Percentiles rank a stretch among this genome's conserved stretches.
These are phyloP conservation scores for Hypoxylon lienhwacheense DNA, from an alignment of 495 filamentous ascomycete species.

Conservation along the genomic window DNA sequence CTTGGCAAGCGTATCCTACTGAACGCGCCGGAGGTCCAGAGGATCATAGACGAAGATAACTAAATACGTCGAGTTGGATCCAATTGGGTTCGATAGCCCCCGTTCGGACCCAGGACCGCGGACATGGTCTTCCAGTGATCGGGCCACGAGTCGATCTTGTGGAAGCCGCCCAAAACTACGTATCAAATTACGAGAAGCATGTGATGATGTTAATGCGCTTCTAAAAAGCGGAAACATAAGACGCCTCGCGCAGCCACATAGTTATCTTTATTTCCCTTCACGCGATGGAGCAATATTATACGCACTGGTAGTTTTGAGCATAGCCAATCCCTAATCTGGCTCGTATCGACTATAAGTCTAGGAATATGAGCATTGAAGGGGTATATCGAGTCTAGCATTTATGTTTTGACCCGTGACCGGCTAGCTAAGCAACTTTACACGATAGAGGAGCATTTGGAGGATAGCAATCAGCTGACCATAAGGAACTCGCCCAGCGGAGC, in stretches of 20 bases:
- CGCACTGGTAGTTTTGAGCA: too few relatives aligned
- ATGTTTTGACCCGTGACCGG: too few relatives aligned
- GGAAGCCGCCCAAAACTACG: background rate
- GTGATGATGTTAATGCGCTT: background rate
- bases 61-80: background rate
- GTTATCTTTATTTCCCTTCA: background rate
- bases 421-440: too few relatives aligned
- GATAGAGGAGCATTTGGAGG: too few relatives aligned
- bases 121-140: background rate
- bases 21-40: slow-evolving; percentile 60
- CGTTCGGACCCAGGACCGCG: background rate
- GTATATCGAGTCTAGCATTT: too few relatives aligned
- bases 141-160: background rate
- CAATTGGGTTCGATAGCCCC: background rate
- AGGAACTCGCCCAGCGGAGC: too few relatives aligned
- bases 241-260: background rate
- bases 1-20: slow-evolving; percentile 81
- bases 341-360: too few relatives aligned
- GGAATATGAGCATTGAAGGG: too few relatives aligned
- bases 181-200: background rate
- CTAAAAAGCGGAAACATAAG: background rate
- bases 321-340: too few relatives aligned
- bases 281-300: too few relatives aligned
- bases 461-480: too few relatives aligned
- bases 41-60: slow-evolving; percentile 49